A percentile compares a stretch with the other conserved stretches of the same genome.
Conservation (phyloP, 2,329 filamentous ascomycete genomes). For the Xylariaceae sp. region DNA sequence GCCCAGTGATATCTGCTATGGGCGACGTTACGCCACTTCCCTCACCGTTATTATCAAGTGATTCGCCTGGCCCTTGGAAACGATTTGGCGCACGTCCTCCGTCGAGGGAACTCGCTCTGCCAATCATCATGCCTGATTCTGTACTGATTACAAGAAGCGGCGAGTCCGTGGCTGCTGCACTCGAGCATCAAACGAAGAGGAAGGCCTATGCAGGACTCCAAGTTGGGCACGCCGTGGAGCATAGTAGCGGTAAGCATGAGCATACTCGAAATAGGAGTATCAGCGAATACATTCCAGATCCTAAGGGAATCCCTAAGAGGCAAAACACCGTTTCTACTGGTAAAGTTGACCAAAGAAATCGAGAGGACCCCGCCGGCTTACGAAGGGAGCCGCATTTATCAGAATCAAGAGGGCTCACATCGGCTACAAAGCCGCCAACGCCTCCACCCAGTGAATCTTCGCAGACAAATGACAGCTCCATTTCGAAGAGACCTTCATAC, state of each 20-base stretch:
- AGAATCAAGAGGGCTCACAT: conserved; percentile 74
- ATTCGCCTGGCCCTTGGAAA: conserved; percentile 73
- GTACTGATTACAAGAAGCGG: conserved; percentile 58
- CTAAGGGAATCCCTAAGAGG: conserved; percentile 70
- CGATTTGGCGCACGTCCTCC: conserved; percentile 55
- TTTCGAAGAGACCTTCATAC: conserved; percentile 50
- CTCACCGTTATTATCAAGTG: conserved; percentile 71
- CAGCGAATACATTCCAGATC: conserved; percentile 85
- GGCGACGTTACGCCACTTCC: conserved; percentile 80
- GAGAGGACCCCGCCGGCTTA: conserved; percentile 51
- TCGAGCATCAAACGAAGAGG: conserved; percentile 61
- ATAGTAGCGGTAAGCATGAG: conserved; percentile 39
- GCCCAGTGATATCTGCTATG: conserved; percentile 77
- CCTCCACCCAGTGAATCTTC: conserved; percentile 82
- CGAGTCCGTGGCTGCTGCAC: conserved; percentile 58
- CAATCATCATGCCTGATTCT: conserved; percentile 50
- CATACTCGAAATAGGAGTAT: conserved; percentile 81
- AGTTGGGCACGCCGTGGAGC: conserved; percentile 41
- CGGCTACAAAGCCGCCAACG: conserved; percentile 72
- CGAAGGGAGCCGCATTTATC: conserved; percentile 84
- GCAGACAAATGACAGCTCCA: conserved; percentile 51
- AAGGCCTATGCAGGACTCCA: conserved; percentile 61
- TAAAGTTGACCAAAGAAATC: conserved; percentile 51
- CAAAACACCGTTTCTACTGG: conserved; percentile 76
- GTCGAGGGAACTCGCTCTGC: conserved; percentile 53